A percentile compares a stretch with the other conserved stretches of the same genome.
Conservation (phyloP, 768 basidiomycete genomes). For the Pleurotus djamor region DNA sequence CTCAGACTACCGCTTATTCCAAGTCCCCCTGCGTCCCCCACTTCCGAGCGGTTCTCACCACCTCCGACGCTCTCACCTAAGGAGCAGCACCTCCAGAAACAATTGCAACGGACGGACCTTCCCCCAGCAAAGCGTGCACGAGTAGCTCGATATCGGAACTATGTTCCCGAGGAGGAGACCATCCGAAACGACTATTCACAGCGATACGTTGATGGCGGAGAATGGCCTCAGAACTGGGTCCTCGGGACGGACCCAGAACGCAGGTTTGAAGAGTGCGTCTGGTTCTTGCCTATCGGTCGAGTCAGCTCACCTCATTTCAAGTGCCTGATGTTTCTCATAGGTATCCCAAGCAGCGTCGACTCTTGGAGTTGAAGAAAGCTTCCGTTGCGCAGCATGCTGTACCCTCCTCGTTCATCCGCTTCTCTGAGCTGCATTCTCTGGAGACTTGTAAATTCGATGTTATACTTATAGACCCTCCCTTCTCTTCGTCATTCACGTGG, state of each 20-base stretch:
- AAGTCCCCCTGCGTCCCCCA: constrained; percentile 53
- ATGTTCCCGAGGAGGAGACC: constrained; percentile 92
- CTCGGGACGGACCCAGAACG: constrained; percentile 85
- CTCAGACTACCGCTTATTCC: constrained; percentile 57
- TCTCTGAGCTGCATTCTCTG: constrained; percentile 52
- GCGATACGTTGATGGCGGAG: constrained; percentile 86
- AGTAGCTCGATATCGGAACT: constrained; percentile 70
- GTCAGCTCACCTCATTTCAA: not conserved
- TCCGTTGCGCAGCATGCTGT: constrained; percentile 70
- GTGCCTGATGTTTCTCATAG: constrained; percentile 33
- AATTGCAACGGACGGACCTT: constrained; percentile 33
- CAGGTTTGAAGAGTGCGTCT: constrained; percentile 88
- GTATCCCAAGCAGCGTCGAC: constrained; percentile 90
- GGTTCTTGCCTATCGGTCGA: constrained; percentile 6
- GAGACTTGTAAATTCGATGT: constrained; percentile 82
- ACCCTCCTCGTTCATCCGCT: constrained; percentile 71
- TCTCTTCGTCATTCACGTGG: constrained; percentile 85
- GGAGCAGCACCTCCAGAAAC: constrained; percentile 28
- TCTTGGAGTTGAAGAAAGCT: constrained; percentile 80
- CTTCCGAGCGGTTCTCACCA: constrained; percentile 38
- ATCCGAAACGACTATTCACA: constrained; percentile 95
- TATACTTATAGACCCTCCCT: constrained; percentile 89
- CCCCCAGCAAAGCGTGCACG: constrained; percentile 77
- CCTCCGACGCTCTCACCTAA: constrained; percentile 39
- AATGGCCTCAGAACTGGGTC: constrained; percentile 94